These are phyloP conservation scores for Venustampulla echinocandica DNA, from an alignment of 495 filamentous ascomycete species.

Conservation along the genomic window DNA sequence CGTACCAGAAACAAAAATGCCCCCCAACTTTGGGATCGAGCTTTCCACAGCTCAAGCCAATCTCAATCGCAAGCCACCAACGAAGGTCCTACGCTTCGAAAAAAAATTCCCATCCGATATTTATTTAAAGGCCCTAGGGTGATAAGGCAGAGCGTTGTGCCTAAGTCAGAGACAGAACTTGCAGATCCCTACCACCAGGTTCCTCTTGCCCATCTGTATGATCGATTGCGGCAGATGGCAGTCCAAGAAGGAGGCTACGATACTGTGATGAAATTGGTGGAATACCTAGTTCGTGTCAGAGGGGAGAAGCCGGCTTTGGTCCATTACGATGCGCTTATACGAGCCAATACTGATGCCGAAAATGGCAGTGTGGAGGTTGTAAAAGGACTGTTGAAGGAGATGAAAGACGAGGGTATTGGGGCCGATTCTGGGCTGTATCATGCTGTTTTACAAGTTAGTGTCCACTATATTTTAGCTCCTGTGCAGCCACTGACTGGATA, in stretches of 20 bases:
- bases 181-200: not conserved
- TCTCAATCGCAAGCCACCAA: not conserved
- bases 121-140: too few relatives aligned
- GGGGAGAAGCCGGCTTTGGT: conserved; percentile 52
- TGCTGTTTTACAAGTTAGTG: conserved; percentile 56
- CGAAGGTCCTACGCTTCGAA: not conserved
- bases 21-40: conserved; percentile 1
- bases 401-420: conserved; percentile 50
- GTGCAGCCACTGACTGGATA: not conserved
- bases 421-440: conserved; percentile 61
- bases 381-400: conserved; percentile 54
- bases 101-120: not conserved
- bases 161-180: not conserved
- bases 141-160: too few relatives aligned
- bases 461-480: not conserved
- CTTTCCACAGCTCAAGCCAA: conserved; percentile 8
- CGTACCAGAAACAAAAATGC: not conserved
- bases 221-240: conserved; percentile 33
- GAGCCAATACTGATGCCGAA: conserved; percentile 53
- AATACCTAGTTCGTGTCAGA: conserved; percentile 51
- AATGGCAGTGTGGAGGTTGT: conserved; percentile 57
- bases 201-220: conserved; percentile 26
- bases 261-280: conserved; percentile 32
- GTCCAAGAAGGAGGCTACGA: conserved; percentile 25
- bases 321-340: conserved; percentile 66